Base-by-base conservation (phyloP, 2,329 filamentous ascomycete species). In the Colletotrichum agaves region DNA sequence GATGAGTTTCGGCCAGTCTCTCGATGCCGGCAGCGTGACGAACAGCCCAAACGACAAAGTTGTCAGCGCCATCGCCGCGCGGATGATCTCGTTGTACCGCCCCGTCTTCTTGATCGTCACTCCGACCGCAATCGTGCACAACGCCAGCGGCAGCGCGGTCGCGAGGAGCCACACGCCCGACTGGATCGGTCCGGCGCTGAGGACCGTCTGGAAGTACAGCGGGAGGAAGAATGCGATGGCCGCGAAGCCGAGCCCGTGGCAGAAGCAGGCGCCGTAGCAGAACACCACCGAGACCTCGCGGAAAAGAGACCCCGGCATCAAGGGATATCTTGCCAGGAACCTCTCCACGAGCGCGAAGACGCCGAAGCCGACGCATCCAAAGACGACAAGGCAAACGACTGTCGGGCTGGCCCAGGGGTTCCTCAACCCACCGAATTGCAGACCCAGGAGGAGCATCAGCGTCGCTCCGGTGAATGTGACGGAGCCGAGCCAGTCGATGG, bases 361-460 rank as follows among this genome's bases (percentile, higher is more conserved):
- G 12, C 71, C 85, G 60, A 91, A 83, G 12, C 85, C 84, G 31
- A 91, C 63, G 23, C 87, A 74, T 21, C 93, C 93, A 72, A 95
- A 93, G 55, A 95, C 80, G 71, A 97, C 84, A 31, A 97, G 84
- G 73, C 91, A 94, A 72, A 97, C 85, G 35, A 94, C 91, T 1
- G 87, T 90, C 2, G 91, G 84, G 0, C 91, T 94, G 59, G 80
- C 79, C 93, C 93, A 97, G 1, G 94, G 91, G 70, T 87, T 88
- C 21, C 84, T 84, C 58, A 93, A 87, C 55, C 93, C 94, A 61
- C 94, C 94, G 69, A 95, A 93, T 75, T 97, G 91, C 11, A 97
- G 87, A 0, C 93, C 94, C 46, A 97, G 88, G 4, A 97, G 87
- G 71, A 97, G 84, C 92, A 97, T 95, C 19, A 97, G 83, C 0